A percentile compares a stretch with the other conserved stretches of the same genome.
These are phyloP conservation scores for Euphorbia tirucalli DNA, from an alignment of 345 rosid species.

Conservation along the genomic window DNA sequence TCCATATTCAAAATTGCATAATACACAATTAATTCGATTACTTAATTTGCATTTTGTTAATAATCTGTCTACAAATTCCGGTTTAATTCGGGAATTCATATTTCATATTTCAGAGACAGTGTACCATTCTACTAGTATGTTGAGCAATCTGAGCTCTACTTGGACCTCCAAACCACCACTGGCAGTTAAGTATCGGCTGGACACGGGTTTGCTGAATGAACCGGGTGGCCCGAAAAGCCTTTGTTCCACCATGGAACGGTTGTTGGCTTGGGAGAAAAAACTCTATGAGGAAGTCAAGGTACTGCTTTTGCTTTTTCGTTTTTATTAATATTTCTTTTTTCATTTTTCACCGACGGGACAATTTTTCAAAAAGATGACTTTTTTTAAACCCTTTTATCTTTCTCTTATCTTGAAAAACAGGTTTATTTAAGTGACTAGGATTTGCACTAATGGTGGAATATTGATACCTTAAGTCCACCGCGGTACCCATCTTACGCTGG, in stretches of 20 bases:
- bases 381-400: not conserved
- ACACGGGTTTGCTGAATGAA: constrained; percentile 53
- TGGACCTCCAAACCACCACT: constrained; percentile 97
- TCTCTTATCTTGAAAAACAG: not conserved
- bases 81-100: not conserved
- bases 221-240: constrained; percentile 72
- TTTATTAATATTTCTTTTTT: not conserved
- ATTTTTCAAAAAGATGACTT: not conserved
- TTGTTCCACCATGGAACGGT: constrained; percentile 77
- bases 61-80: not conserved
- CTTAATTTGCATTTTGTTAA: not conserved
- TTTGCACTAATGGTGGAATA: constrained; percentile 22
- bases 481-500: too few relatives aligned
- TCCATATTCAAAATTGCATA: not conserved
- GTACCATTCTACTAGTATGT: constrained; percentile 84
- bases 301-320: not conserved
- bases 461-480: constrained; percentile 35
- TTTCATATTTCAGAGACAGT: constrained; percentile 62
- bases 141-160: constrained; percentile 86
- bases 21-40: not conserved
- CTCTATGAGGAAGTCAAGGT: constrained; percentile 94
- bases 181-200: constrained; percentile 82
- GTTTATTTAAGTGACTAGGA: constrained; percentile 25
- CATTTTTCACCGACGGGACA: not conserved
- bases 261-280: constrained; percentile 98